phyloP scores from a whole-genome alignment of 495 filamentous ascomycete species.

The Parmelia sp. region DNA sequence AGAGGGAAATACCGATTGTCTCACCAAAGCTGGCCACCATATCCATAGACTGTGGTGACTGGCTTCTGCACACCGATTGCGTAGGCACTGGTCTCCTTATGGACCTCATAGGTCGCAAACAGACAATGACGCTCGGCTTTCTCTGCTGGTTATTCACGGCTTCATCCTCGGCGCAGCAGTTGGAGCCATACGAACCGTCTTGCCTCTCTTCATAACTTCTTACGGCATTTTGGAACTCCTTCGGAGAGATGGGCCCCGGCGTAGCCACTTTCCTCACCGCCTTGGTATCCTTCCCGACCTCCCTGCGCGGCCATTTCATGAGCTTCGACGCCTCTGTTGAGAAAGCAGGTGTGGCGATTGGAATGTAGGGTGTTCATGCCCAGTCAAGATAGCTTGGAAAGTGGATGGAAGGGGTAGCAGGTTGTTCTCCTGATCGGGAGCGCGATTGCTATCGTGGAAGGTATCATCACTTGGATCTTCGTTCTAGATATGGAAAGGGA shows the following conservation, averaged over 20 bases:
- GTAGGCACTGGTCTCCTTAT: slow-evolving; percentile 6
- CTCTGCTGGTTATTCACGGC: slow-evolving; percentile 9
- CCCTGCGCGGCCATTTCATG: not conserved
- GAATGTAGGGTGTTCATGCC: slow-evolving; percentile 1
- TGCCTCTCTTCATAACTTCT: slow-evolving; percentile 46
- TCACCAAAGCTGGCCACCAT: too few relatives aligned
- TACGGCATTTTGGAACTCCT: slow-evolving; percentile 39
- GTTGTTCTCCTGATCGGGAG: not conserved
- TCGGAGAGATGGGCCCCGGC: slow-evolving; percentile 6
- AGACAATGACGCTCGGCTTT: slow-evolving; percentile 10
- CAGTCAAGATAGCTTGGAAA: not conserved
- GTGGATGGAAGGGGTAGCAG: not conserved
- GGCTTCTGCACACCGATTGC: slow-evolving; percentile 10
- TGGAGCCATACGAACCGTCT: slow-evolving; percentile 36
- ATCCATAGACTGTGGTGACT: slow-evolving; percentile 3
- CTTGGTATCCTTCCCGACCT: not conserved
- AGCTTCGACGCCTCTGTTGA: slow-evolving; percentile 2
- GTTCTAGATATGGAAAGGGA: not conserved
- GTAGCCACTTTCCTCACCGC: slow-evolving; percentile 3
- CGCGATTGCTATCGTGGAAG: slow-evolving; percentile 2
- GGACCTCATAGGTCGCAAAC: slow-evolving; percentile 14
- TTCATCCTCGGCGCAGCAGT: slow-evolving; percentile 11
- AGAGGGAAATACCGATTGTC: too few relatives aligned
- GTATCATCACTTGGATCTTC: not conserved
- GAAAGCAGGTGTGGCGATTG: not conserved